phyloP scores from a whole-genome alignment of 495 filamentous ascomycete genomes.

The Annulohypoxylon bovei region DNA sequence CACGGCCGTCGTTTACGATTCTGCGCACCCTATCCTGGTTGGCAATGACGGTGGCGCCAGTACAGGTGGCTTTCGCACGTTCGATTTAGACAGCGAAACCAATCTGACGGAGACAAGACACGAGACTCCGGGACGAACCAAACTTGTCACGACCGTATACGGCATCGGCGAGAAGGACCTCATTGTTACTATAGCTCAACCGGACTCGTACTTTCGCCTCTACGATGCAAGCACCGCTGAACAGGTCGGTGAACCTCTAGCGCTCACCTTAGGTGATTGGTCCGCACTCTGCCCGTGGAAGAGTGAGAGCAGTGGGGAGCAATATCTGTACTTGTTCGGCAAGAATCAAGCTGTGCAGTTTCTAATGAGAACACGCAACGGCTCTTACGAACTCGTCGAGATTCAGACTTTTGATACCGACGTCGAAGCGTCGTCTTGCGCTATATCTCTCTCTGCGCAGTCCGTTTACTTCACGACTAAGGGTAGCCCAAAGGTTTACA shows the following conservation, averaged over 20 bases:
- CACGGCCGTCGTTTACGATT: conserved; percentile 32
- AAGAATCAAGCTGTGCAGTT: conserved; percentile 39
- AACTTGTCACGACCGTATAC: conserved; percentile 44
- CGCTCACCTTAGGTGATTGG: conserved; percentile 46
- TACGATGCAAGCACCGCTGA: conserved; percentile 35
- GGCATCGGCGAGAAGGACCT: conserved; percentile 37
- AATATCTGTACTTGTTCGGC: conserved; percentile 50
- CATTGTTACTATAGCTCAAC: conserved; percentile 45
- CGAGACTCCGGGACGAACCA: conserved; percentile 46
- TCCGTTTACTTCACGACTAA: conserved; percentile 43
- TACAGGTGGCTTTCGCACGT: conserved; percentile 43
- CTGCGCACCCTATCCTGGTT: conserved; percentile 37
- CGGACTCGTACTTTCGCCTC: conserved; percentile 47
- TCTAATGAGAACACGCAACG: conserved; percentile 25
- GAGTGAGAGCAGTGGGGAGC: conserved; percentile 39
- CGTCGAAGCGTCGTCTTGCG: conserved; percentile 44
- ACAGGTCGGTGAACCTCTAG: conserved; percentile 33
- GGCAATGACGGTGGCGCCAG: conserved; percentile 47
- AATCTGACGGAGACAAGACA: conserved; percentile 37
- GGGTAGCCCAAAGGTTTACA: conserved; percentile 38
- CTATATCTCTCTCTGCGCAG: conserved; percentile 38
- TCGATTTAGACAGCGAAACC: conserved; percentile 27
- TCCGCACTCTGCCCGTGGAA: conserved; percentile 48
- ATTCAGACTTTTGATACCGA: conserved; percentile 43
- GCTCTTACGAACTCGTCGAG: conserved; percentile 38